Evolutionary conservation across 345 rosid genomes (phyloP).

Genomic region (Gossypium thurberi): DNA sequence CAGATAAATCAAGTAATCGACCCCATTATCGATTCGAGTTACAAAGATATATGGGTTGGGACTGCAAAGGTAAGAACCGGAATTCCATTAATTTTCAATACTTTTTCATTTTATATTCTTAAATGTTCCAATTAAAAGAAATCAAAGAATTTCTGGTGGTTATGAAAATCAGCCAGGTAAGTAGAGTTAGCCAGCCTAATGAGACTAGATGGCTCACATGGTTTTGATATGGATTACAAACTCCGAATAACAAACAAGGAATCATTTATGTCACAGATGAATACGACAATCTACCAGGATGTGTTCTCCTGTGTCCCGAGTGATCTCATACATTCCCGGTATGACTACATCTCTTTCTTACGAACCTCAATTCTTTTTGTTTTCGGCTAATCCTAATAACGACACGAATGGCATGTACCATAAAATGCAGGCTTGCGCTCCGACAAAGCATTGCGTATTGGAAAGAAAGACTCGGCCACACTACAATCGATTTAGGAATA

Average conservation of each 20-base stretch:
- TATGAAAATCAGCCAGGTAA: neutral
- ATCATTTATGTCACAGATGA: conserved; percentile 44
- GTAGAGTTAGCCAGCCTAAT: neutral
- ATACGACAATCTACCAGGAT: conserved; percentile 80
- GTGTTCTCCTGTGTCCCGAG: conserved; percentile 87
- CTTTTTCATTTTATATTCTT: neutral
- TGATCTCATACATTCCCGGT: conserved; percentile 92
- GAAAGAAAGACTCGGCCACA: conserved; percentile 81
- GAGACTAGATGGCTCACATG: neutral
- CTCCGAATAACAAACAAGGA: neutral
- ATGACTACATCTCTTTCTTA: neutral
- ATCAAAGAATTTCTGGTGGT: neutral
- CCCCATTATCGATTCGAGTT: conserved; percentile 80
- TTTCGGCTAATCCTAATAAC: neutral
- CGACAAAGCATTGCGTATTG: conserved; percentile 58
- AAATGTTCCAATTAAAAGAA: neutral
- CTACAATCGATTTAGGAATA: conserved; percentile 87
- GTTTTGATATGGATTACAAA: neutral
- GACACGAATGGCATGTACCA: neutral
- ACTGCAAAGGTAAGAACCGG: conserved; percentile 68
- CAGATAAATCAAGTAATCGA: conserved; percentile 69
- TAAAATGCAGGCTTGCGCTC: conserved; percentile 38
- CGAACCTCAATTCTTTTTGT: neutral
- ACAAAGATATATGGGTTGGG: conserved; percentile 74
- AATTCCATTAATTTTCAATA: neutral